Evolutionary conservation across 129 eudicot genomes (phyloP), one percentile per base, ranked within the genome.

Genomic region (Oenanthe sinensis): DNA sequence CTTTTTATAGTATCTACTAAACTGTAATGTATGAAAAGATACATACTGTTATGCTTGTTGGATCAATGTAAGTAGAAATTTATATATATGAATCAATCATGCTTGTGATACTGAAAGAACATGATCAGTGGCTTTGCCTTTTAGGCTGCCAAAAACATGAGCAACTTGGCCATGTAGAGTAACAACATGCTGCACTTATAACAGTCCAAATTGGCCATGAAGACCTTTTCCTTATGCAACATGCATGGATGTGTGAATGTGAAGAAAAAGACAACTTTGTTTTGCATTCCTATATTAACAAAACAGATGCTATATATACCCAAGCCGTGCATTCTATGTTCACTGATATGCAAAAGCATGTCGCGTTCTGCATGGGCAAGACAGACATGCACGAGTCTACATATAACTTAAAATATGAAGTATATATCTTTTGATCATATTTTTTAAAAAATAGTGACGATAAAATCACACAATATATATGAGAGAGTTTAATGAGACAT

Each of bases 21-120:
- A 74, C 82, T 83, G 77, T 15, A 78, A 52, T 37, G 52, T 52
- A 40, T 30, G 13, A 73, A 71, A 49, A 36, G 52, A 76, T 13
- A 13, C 3, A 67, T 13, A 11, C 33, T 39, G 16, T 19, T 20
- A 77, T 39, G 50, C 6, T 39, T 26, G 33, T 58, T 39, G 10
- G 5, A 13, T 63, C 4, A 9, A 11, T 3, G 3, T 0, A 54
- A 54, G 65, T 7, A 7, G 63, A 24, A 55, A 55, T 6, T 3
- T 3, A 19, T 22, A 5, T 55, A 11, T 26, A 28, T 63, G 70
- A 12, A 63, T 12, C 1, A 30, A 65, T 3, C 42, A 65, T 65
- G 42, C 71, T 30, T 65, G 71, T 14, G 42, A 65, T 65, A 65
- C 42, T 65, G 20, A 65, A 65, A 26, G 71, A 72, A 43, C 16